These are phyloP conservation scores for Suillus hirtellus DNA, from an alignment of 768 basidiomycete genomes.

Conservation along the genomic window DNA sequence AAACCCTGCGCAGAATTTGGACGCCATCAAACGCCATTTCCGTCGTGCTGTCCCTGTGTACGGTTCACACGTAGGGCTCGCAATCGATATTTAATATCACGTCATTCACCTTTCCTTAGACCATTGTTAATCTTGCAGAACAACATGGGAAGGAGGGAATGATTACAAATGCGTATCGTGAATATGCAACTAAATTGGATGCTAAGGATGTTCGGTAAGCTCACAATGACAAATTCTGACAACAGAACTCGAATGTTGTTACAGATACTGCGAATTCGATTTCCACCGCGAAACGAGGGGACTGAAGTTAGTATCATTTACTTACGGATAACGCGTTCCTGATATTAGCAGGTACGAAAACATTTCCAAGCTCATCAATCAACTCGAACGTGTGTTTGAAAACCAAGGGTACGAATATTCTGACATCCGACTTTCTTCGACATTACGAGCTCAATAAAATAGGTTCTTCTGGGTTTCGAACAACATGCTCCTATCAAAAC, in stretches of 20 bases:
- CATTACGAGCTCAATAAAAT: conserved; percentile 10
- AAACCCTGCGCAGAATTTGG: conserved; percentile 70
- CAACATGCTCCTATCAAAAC: conserved; percentile 67
- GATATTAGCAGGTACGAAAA: conserved; percentile 73
- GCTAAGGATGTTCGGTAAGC: conserved; percentile 59
- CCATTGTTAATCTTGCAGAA: conserved; percentile 88
- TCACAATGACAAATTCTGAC: not conserved
- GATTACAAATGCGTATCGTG: conserved; percentile 76
- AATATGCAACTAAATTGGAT: conserved; percentile 59
- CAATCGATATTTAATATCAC: conserved; percentile 9
- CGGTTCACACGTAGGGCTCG: conserved; percentile 69
- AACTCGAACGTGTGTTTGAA: conserved; percentile 75
- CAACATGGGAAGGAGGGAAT: conserved; percentile 83
- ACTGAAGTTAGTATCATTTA: conserved; percentile 69
- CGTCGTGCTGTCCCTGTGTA: conserved; percentile 62
- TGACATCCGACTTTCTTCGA: not conserved
- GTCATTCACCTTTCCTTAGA: conserved; percentile 41
- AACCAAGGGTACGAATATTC: conserved; percentile 63
- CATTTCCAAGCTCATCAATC: conserved; percentile 71
- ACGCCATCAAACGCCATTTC: conserved; percentile 75
- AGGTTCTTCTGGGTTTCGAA: conserved; percentile 86
- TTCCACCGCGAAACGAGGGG: conserved; percentile 93
- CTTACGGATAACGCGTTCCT: conserved; percentile 9
- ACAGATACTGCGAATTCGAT: conserved; percentile 82
- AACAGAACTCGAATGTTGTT: conserved; percentile 4